Evolutionary conservation across 2,329 filamentous ascomycete genomes (phyloP).

Genomic region (Neopestalotiopsis sp.): DNA sequence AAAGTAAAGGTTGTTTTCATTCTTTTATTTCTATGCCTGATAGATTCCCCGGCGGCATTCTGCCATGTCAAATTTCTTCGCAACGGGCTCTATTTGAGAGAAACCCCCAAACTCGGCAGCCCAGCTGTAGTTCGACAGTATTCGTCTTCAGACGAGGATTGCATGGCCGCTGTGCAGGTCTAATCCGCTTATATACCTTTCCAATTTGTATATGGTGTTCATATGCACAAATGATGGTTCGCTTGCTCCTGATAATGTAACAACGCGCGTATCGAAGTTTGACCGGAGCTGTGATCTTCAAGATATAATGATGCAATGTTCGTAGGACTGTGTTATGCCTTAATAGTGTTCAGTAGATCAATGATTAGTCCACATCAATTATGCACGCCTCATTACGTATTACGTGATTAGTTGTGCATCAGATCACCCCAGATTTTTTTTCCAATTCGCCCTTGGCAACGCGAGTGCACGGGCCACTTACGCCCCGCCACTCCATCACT

Average conservation of each 20-base stretch:
- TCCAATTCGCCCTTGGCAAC: background rate
- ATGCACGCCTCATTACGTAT: too few species aligned
- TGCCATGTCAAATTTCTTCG: conserved; percentile 25
- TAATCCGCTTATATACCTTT: conserved; percentile 33
- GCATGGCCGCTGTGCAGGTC: conserved; percentile 29
- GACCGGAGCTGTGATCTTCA: too few species aligned
- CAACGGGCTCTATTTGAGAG: conserved; percentile 30
- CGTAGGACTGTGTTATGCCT: too few species aligned
- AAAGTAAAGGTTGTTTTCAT: conserved; percentile 29
- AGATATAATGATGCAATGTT: too few species aligned
- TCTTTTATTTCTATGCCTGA: conserved; percentile 29
- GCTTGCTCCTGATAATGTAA: too few species aligned
- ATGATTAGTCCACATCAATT: too few species aligned
- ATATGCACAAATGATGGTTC: too few species aligned
- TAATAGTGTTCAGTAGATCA: too few species aligned
- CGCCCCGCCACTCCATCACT: conserved; percentile 5
- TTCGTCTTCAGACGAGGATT: conserved; percentile 31
- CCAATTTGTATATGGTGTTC: conserved; percentile 21
- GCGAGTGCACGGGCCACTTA: conserved; percentile 14
- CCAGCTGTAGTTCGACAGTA: conserved; percentile 33
- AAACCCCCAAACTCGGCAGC: conserved; percentile 29
- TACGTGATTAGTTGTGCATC: too few species aligned
- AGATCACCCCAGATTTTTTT: background rate
- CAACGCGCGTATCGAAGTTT: too few species aligned
- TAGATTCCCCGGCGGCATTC: conserved; percentile 37